These are phyloP conservation scores for Alternaria hordeiaustralica DNA, from an alignment of 2,329 filamentous ascomycete species.

Conservation along the genomic window DNA sequence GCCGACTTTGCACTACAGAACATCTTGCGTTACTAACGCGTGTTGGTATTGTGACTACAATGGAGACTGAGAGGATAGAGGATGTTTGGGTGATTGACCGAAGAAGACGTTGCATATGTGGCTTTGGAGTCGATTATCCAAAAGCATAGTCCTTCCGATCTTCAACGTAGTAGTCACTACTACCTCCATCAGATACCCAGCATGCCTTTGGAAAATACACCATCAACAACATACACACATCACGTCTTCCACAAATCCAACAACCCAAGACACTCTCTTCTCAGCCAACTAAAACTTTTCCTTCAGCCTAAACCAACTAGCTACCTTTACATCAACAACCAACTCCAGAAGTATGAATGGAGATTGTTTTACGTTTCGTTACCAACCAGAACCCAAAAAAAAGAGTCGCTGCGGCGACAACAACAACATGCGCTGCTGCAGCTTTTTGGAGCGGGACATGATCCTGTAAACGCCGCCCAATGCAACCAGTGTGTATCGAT, in stretches of 20 bases:
- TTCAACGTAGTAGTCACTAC: neutral
- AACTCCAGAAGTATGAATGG: neutral
- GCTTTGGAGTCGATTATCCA: neutral
- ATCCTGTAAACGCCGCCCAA: slow-evolving; percentile 11
- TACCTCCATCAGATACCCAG: neutral
- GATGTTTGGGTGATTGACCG: neutral
- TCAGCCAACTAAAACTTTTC: neutral
- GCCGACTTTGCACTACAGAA: neutral
- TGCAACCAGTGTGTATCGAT: slow-evolving; percentile 15
- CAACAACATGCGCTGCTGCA: neutral
- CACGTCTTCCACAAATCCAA: neutral
- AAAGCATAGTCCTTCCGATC: neutral
- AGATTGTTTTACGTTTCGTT: neutral
- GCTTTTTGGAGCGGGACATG: neutral
- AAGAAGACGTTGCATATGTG: neutral
- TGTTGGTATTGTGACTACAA: neutral
- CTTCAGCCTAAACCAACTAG: neutral
- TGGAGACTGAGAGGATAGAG: neutral
- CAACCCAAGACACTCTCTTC: neutral
- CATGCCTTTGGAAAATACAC: neutral
- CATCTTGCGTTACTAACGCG: neutral
- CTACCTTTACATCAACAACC: neutral
- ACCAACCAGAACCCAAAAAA: neutral
- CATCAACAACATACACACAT: neutral
- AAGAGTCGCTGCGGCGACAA: neutral